These are phyloP conservation scores for Pelargonium myrrhifolium DNA, from an alignment of 441 rosid genomes.

Conservation along the genomic window DNA sequence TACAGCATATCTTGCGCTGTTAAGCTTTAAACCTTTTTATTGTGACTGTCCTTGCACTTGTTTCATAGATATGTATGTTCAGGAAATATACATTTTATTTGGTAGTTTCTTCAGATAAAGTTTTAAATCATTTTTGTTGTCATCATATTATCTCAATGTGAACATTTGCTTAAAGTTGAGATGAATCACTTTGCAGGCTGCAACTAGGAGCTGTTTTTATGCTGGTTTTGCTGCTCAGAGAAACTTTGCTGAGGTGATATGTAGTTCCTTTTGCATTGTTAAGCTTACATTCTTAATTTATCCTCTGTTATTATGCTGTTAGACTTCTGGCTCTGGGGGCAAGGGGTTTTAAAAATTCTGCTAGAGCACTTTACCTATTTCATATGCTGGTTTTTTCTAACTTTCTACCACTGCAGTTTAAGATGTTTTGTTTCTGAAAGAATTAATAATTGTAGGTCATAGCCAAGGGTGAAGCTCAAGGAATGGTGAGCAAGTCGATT, in stretches of 20 bases:
- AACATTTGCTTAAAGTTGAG: slow-evolving; percentile 20
- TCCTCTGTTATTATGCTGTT: neutral
- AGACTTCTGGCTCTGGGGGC: neutral
- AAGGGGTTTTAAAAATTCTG: neutral
- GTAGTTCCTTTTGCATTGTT: slow-evolving; percentile 15
- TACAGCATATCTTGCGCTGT: neutral
- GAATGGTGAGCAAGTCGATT: slow-evolving; percentile 91
- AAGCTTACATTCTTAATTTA: slow-evolving; percentile 3
- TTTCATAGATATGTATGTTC: neutral
- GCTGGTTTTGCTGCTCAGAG: slow-evolving; percentile 99
- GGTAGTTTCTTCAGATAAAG: neutral
- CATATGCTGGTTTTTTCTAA: slow-evolving; percentile 13
- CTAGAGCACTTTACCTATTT: neutral
- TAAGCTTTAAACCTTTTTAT: neutral
- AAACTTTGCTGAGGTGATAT: slow-evolving; percentile 89
- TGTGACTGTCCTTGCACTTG: neutral
- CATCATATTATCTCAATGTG: neutral
- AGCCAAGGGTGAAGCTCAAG: slow-evolving; percentile 99
- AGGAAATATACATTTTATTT: neutral
- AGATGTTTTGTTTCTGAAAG: slow-evolving; percentile 17
- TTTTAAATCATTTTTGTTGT: neutral
- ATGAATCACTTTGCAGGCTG: slow-evolving; percentile 47
- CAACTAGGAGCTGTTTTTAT: slow-evolving; percentile 87
- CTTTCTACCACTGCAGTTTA: neutral
- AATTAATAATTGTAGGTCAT: slow-evolving; percentile 51